Base-by-base conservation (phyloP, 2,329 filamentous ascomycete species). In the Cercospora beticola region DNA sequence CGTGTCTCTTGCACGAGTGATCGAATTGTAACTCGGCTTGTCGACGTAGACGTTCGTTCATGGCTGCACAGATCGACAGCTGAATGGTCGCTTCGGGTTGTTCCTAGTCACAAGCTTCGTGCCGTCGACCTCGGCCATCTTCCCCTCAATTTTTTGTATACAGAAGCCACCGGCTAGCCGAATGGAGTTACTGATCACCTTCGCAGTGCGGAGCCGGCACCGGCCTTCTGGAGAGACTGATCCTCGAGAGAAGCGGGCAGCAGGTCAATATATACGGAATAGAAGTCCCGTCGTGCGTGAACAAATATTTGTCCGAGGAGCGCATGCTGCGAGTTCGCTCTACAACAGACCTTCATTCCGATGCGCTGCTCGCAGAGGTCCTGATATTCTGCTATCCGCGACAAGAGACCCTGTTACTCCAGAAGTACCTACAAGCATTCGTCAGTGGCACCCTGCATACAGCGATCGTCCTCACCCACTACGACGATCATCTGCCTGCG, bases 361-460 rank as follows among this genome's bases (percentile, higher is more conserved):
- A 82, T 10, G 83, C 83, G 3, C 69, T 75, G 5, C 70, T 81
- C n/a, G 83, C 83, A 8, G 68, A 72, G 0, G 78, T 77, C n/a
- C 83, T 85, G 81, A 76, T 87, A 68, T 86, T 87, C 75, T 82
- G 86, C 28, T 87, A 87, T 71, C 85, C 85, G 0, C 81, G 84
- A 14, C 54, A n/a, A 33, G 78, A 83, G n/a, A 79, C 83, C 3
- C 79, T 75, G 3, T 74, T 87, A 10, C 70, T 87, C 12, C 70
- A 69, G 2, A 78, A 78, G 65, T 87, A 87, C 69, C 54, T 86
- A 30, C 72, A 80, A 3, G 63, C 68, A n/a, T 76, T 76, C 71
- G 76, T 76, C 0, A 57, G 71, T 12, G 75, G 72, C 12, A 68
- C 62, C 1, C 75, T 83, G 12, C 70, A 78, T 60, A 75, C 66